Conservation (phyloP, 768 basidiomycete species). For the Pulveroboletus ravenelii region DNA sequence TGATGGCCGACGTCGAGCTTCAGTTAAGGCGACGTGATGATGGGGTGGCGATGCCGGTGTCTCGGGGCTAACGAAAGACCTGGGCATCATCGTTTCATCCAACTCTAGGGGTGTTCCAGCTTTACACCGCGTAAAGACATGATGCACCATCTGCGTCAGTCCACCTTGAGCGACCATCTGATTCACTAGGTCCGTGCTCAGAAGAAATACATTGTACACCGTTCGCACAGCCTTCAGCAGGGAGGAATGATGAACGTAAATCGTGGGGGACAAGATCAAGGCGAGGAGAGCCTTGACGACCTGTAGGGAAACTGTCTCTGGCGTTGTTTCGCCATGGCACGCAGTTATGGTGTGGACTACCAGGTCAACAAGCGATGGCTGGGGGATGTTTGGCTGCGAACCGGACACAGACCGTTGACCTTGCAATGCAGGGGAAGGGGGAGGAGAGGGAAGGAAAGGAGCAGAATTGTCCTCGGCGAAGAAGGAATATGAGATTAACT, state of each 20-base stretch:
- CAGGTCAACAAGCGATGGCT: conserved; percentile 82
- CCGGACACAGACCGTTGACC: conserved; percentile 38
- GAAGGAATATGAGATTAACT: conserved; percentile 96
- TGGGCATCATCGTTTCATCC: conserved; percentile 14
- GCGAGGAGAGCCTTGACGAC: conserved; percentile 94
- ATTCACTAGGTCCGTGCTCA: conserved; percentile 85
- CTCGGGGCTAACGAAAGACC: conserved; percentile 24
- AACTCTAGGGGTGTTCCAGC: conserved; percentile 22
- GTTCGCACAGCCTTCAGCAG: conserved; percentile 94
- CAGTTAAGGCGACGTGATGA: conserved; percentile 4
- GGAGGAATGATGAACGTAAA: conserved; percentile 92
- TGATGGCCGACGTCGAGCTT: conserved; percentile 10
- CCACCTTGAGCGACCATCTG: conserved; percentile 99
- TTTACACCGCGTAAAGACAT: conserved; percentile 84
- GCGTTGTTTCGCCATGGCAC: conserved; percentile 82
- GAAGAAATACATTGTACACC: conserved; percentile 95
- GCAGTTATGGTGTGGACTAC: conserved; percentile 94
- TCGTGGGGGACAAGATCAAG: conserved; percentile 79
- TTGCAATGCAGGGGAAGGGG: conserved; percentile 60
- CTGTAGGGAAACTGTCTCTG: conserved; percentile 89
- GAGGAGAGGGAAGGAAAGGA: conserved; percentile 60
- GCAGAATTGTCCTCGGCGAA: conserved; percentile 65
- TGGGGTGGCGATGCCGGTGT: conserved; percentile 6
- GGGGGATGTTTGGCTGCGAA: conserved; percentile 47
- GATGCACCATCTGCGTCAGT: conserved; percentile 96